Evolutionary conservation across 305 asterid species (phyloP), one percentile per base, ranked within the genome.

Genomic region (Petunia hybrid): DNA sequence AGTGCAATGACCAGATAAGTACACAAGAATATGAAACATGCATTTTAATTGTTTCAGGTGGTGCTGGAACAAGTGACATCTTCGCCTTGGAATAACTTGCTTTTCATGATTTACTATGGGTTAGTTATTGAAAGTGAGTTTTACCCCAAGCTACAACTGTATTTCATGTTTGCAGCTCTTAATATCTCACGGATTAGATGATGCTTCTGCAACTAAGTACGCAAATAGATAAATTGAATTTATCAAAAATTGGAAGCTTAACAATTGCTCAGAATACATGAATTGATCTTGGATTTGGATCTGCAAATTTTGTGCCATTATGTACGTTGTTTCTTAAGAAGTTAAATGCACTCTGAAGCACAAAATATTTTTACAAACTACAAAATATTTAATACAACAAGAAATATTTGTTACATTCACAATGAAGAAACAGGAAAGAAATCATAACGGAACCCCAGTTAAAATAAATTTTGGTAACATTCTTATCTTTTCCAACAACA

Each of bases 51-150:
- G 40, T 91, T 88, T 86, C 94, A 96, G 99, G 99, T 96, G 86
- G 84, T 91, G 84, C 76, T 94, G 86, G 98, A 96, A 84, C 99
- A 96, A 86, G 85, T 94, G 76, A 92, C 97, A 4, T 77, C 89
- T 77, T 96, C 98, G 46, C 99, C 99, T 51, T 90, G 91, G 98
- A 94, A 96, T 93, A 96, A 96, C 91, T 56, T 96, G 84, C 80
- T 94, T 87, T 94, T 96, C 93, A 92, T 96, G 99, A 38, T 96
- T 63, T 94, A 94, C 90, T 95, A 89, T 65, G 99, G 98, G 1
- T 77, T 95, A 60, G 94, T 90, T 78, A 80, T 95, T 22, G 99
- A 95, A 76, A 96, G 99, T 95, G 82, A 91, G 97, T 86, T 51
- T 35, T 73, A 40, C 3, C 3, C 13, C 2, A 51, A 73, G 45